Conservation (phyloP, 1,139 yeast species). For the Nadsonia commutata region DNA sequence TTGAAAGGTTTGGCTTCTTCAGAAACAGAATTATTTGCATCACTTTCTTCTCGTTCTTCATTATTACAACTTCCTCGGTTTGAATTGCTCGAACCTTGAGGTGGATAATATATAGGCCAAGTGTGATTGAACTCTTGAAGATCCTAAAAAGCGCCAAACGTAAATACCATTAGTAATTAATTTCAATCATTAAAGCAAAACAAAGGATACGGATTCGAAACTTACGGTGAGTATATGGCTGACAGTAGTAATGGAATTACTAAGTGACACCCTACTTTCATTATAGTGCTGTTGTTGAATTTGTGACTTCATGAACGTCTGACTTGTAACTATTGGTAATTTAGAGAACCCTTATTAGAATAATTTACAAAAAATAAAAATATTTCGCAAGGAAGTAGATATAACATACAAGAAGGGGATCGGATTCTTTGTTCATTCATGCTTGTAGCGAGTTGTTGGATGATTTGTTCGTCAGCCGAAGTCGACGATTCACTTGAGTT, state of each 20-base stretch:
- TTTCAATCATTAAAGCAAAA: no score
- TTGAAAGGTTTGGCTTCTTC: slow-evolving; percentile 25
- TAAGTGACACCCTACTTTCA: slow-evolving; percentile 47
- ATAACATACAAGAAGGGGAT: neutral
- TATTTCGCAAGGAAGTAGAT: neutral
- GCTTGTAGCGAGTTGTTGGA: neutral
- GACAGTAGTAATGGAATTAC: slow-evolving; percentile 46
- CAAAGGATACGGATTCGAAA: no score
- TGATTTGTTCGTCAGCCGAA: neutral
- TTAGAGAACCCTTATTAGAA: neutral
- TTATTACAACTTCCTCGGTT: no score
- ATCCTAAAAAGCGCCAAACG: slow-evolving; percentile 18
- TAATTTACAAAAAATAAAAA: neutral
- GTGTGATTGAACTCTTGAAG: slow-evolving; percentile 40
- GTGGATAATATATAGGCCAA: slow-evolving; percentile 56
- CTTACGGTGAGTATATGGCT: slow-evolving; percentile 29
- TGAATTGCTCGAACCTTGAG: no score
- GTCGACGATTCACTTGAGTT: neutral
- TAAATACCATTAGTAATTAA: no score
- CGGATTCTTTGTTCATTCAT: neutral
- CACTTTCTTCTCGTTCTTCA: no score
- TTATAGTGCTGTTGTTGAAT: slow-evolving; percentile 57
- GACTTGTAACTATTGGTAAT: slow-evolving; percentile 10
- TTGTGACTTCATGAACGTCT: slow-evolving; percentile 25
- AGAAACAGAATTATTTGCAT: no score